Evolutionary conservation across 163 green algal species (phyloP).

Genomic region (Smithsoniella earleae): DNA sequence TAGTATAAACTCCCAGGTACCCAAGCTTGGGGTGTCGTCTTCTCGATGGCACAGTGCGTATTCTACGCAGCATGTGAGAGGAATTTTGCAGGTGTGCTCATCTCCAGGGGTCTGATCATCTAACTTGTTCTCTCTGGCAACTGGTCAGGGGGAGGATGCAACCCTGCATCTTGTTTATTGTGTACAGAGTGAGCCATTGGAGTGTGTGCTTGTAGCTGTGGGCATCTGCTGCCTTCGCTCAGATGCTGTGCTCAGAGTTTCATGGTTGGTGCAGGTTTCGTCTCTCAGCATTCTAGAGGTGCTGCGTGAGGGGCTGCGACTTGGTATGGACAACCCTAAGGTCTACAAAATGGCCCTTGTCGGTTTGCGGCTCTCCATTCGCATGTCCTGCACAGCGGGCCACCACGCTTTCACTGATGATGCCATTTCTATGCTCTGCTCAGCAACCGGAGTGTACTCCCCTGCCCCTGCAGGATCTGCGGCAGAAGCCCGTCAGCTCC

Average conservation of each 20-base stretch:
- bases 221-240: too few species aligned
- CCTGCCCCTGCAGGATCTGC: background rate
- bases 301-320: background rate
- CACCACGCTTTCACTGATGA: constrained; percentile 29
- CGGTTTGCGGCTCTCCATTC: background rate
- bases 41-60: background rate
- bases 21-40: constrained; percentile 12
- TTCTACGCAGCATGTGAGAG: constrained; percentile 15
- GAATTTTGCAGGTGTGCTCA: constrained; percentile 23
- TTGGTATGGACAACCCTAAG: background rate
- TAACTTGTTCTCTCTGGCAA: too few species aligned
- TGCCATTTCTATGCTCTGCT: constrained; percentile 22
- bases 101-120: too few species aligned
- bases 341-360: background rate
- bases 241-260: too few species aligned
- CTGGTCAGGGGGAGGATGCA: too few species aligned
- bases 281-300: constrained; percentile 27
- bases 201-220: too few species aligned
- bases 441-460: constrained; percentile 21
- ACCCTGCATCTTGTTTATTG: too few species aligned
- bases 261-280: constrained; percentile 27
- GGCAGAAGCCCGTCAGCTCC: background rate
- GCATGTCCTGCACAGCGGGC: background rate
- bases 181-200: too few species aligned
- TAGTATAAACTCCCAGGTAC: too few species aligned